A percentile compares a stretch with the other conserved stretches of the same genome.
Evolutionary conservation across 169 alveolate genomes (phyloP).

Genomic region (Cryptosporidium felis): DNA sequence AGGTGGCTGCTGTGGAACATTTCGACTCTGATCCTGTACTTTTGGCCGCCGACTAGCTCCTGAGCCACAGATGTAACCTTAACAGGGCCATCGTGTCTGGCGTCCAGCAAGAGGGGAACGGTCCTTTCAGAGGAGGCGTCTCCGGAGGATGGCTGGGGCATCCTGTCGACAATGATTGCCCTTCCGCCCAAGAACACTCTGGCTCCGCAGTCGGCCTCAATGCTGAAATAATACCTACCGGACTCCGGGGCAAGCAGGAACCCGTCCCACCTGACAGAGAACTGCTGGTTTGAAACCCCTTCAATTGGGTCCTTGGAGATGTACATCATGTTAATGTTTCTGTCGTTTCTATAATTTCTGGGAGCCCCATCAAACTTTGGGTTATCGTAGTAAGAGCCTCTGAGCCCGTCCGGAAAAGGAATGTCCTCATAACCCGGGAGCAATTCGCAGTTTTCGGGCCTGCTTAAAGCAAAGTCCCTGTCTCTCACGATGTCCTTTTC

Average conservation of each 20-base stretch:
- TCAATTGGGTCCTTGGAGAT: conserved; percentile 82
- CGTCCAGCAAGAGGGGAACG: conserved; percentile 72
- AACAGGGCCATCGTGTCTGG: conserved; percentile 74
- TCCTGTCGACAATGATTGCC: conserved; percentile 83
- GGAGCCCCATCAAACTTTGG: conserved; percentile 81
- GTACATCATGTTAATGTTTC: conserved; percentile 82
- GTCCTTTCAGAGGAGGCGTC: conserved; percentile 76
- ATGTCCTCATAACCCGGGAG: conserved; percentile 79
- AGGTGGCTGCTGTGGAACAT: conserved; percentile 85
- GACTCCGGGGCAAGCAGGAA: conserved; percentile 83
- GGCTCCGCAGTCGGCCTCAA: conserved; percentile 87
- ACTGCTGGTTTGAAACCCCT: conserved; percentile 82
- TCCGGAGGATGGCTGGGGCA: conserved; percentile 82
- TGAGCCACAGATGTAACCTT: conserved; percentile 79
- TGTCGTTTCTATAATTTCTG: conserved; percentile 78
- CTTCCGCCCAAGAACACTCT: conserved; percentile 85
- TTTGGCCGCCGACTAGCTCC: conserved; percentile 85
- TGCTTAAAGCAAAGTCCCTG: conserved; percentile 62
- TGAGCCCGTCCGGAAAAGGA: conserved; percentile 80
- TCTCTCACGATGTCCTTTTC: conserved; percentile 78
- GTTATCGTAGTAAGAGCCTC: conserved; percentile 78
- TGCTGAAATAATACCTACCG: conserved; percentile 79
- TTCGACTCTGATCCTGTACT: conserved; percentile 81
- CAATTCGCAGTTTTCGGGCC: conserved; percentile 78
- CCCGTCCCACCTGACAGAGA: conserved; percentile 89